phyloP scores from a whole-genome alignment of 139 green algal genomes.

The Coccomyxa sp. region DNA sequence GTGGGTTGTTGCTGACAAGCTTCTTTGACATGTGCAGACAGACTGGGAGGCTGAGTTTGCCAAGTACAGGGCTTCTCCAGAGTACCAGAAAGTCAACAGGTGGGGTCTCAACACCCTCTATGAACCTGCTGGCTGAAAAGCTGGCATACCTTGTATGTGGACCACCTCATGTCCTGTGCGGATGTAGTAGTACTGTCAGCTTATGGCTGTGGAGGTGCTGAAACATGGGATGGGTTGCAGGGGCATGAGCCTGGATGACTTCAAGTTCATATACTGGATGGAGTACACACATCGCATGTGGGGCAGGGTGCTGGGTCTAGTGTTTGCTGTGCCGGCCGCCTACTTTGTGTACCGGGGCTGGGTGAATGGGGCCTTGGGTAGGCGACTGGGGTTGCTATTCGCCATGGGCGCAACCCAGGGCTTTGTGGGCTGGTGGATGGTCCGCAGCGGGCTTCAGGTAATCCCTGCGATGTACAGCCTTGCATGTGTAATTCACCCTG shows the following conservation, averaged over 20 bases:
- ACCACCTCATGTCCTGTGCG: no score
- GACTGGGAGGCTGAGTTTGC: constrained; percentile 90
- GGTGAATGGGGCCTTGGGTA: constrained; percentile 67
- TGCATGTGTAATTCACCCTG: no score
- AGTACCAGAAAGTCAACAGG: constrained; percentile 85
- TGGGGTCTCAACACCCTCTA: no score
- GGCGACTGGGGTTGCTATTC: constrained; percentile 81
- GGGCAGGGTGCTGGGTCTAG: constrained; percentile 58
- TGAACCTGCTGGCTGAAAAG: neutral
- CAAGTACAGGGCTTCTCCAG: constrained; percentile 86
- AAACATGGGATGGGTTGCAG: neutral
- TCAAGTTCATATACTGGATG: constrained; percentile 99
- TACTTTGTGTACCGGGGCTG: constrained; percentile 73
- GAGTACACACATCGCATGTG: constrained; percentile 97
- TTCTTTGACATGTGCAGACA: constrained; percentile 23
- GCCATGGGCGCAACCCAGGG: constrained; percentile 85
- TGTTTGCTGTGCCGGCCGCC: constrained; percentile 61
- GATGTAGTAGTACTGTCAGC: no score
- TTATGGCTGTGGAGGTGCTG: no score
- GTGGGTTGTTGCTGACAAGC: no score
- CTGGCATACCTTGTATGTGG: no score
- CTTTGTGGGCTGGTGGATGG: constrained; percentile 99
- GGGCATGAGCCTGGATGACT: constrained; percentile 92
- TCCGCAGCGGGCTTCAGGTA: constrained; percentile 76
- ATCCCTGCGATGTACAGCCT: no score